Evolutionary conservation across 2,329 filamentous ascomycete species (phyloP), one percentile per base, ranked within the genome.

Genomic region (Colletotrichum lupini): DNA sequence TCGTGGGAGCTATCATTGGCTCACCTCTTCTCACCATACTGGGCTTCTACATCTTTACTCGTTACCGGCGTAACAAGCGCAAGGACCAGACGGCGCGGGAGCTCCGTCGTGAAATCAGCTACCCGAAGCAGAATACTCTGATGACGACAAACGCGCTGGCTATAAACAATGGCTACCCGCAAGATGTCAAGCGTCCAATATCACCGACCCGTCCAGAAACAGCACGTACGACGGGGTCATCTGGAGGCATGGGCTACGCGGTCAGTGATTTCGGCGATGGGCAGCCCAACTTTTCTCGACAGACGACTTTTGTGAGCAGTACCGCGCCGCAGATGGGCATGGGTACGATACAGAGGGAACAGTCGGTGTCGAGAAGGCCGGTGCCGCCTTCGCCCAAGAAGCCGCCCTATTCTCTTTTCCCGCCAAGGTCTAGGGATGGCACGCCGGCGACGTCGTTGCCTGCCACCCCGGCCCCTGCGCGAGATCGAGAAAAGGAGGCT

Each of bases 1-100:
- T 86, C 22, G 82, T 85, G 4, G 84, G 81, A 16, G 83, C 82
- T 60, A 82, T 86, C 42, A 77, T 86, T 62, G 84, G 81, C n/a
- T 83, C 82, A 3, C 80, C 83, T 1, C 76, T 86, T 24, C 77
- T 86, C 37, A 84, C 82, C 0, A 80, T 84, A 4, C 62, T 81
- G 3, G 78, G 79, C 30, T 83, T 83, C 71, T 82, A 82, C 52
- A 76, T 83, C 22, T 77, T 85, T 30, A 72, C 80, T 12, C 80
- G 82, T 42, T 78, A 76, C 67, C 71, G 78, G 49, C 73, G 75
- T 55, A 77, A 77, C 35, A 77, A 78, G 68, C 74, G 66, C 49
- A 75, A 72, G 60, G 73, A 74, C 11, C 66, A 63, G 16, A 32
- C 35, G n/a, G 42, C 56, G 9, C 56, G 56, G 7, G 35, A 26